These are phyloP conservation scores for Nothophaeocryptopus gaeumannii DNA, from an alignment of 2,329 filamentous ascomycete genomes.

Conservation along the genomic window DNA sequence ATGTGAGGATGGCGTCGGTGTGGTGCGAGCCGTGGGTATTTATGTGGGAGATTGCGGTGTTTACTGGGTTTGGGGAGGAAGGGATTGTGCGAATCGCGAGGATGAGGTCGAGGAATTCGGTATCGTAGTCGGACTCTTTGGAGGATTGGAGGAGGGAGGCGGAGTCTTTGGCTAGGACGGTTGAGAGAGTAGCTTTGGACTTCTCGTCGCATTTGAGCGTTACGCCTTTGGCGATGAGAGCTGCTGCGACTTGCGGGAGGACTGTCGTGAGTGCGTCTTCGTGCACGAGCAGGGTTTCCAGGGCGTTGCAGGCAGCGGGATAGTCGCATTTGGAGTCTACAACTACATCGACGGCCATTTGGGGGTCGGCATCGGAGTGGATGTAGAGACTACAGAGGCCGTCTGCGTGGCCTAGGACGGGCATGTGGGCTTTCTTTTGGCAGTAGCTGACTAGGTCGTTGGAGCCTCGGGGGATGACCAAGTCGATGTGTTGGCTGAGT, in stretches of 20 bases:
- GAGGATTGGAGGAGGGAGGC: conserved; percentile 58
- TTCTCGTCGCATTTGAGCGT: conserved; percentile 73
- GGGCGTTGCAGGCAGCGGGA: conserved; percentile 88
- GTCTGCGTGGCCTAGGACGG: conserved; percentile 93
- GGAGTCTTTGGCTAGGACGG: conserved; percentile 44
- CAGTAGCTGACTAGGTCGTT: conserved; percentile 89
- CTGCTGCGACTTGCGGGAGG: conserved; percentile 69
- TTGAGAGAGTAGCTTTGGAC: conserved; percentile 62
- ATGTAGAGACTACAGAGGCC: conserved; percentile 87
- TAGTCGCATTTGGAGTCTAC: conserved; percentile 93
- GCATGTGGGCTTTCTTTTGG: conserved; percentile 87
- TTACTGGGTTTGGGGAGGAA: conserved; percentile 15
- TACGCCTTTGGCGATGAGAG: conserved; percentile 73
- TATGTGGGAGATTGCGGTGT: conserved; percentile 80
- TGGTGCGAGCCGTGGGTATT: conserved; percentile 90
- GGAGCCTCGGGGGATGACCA: conserved; percentile 88
- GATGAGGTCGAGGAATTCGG: conserved; percentile 82
- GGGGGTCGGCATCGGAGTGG: conserved; percentile 69
- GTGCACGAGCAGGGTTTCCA: conserved; percentile 90
- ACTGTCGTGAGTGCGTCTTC: conserved; percentile 63
- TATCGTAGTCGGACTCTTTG: conserved; percentile 70
- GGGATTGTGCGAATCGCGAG: conserved; percentile 79
- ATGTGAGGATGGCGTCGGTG: conserved; percentile 86
- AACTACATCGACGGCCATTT: conserved; percentile 71
- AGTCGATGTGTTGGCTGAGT: conserved; percentile 83